phyloP scores from a whole-genome alignment of 345 rosid species.

The Bretschneidera sinensis region DNA sequence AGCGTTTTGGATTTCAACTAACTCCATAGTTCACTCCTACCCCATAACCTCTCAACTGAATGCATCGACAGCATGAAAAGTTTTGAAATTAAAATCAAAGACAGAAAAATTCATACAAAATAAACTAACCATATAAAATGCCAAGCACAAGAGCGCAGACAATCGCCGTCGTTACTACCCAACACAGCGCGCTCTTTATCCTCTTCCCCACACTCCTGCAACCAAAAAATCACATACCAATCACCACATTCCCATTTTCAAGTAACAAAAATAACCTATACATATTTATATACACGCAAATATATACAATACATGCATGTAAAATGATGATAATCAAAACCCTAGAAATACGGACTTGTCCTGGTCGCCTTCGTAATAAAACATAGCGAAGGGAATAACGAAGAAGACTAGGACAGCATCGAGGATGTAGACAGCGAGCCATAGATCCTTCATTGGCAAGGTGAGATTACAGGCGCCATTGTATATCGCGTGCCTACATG shows the following conservation, averaged over 20 bases:
- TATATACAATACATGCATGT: background rate
- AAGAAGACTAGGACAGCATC: conserved; percentile 94
- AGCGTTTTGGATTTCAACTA: conserved; percentile 9
- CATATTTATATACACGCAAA: background rate
- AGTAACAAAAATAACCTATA: background rate
- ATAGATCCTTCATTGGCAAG: conserved; percentile 95
- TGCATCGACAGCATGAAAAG: conserved; percentile 3
- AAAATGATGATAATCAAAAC: background rate
- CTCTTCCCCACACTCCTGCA: conserved; percentile 80
- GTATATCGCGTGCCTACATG: conserved; percentile 85
- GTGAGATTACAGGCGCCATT: conserved; percentile 93
- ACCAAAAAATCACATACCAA: conserved; percentile 5
- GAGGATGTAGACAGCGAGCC: conserved; percentile 79
- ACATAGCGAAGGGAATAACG: conserved; percentile 93
- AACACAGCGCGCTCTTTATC: conserved; percentile 69
- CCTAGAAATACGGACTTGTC: conserved; percentile 65
- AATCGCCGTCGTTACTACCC: conserved; percentile 79
- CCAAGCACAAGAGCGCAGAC: conserved; percentile 85
- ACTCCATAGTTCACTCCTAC: background rate
- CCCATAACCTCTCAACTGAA: conserved; percentile 1
- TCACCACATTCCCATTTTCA: conserved; percentile 3
- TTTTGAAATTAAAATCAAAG: conserved; percentile 3
- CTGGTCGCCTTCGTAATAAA: conserved; percentile 98
- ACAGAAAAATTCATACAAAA: conserved; percentile 3
- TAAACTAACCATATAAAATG: conserved; percentile 76